Evolutionary conservation across 106 monocot genomes (phyloP), one percentile per base, ranked within the genome.

Genomic region (Iris macrosiphon): DNA sequence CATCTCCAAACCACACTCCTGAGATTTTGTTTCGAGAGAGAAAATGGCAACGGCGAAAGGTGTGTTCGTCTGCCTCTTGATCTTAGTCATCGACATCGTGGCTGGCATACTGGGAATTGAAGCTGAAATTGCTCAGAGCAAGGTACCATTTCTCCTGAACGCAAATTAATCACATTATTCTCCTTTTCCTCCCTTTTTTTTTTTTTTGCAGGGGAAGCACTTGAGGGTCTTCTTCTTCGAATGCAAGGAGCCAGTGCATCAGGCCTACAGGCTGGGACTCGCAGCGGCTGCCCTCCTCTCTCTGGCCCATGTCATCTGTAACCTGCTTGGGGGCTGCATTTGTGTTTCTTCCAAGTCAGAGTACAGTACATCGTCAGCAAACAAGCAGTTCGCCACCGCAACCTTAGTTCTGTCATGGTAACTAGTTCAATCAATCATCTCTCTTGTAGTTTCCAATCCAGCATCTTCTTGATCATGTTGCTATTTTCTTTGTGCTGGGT

Each of bases 41-140:
- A 54, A 35, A 67, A 81, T 85, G 85, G 71, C 64, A 7, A 80
- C 34, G 30, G 57, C 54, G 2, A 69, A 55, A 33, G 67, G 70
- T 4, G 59, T 60, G 16, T 7, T 75, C 9, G 45, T 79, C 14
- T 94, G 93, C 63, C n/a, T 88, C n/a, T 54, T 88, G 63, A 81
- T 88, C 16, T 31, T 94, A 24, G 40, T 48, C 49, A 53, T 88
- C 41, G 93, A 94, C 37, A 38, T 69, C 6, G 59, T 60, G 1
- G 93, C 88, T 12, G 88, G 93, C n/a, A 37, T 84, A 13, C 70
- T 94, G 3, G 93, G 88, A 22, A 72, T 94, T 12, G 47, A 94
- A 78, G 93, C 88, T 14, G 78, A 94, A 57, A 53, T 63, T 31
- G 66, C 74, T 42, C 84, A 94, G 57, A 84, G 71, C 65, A 79